Percentiles rank a stretch among this genome's conserved stretches.
Conservation (phyloP, 2,329 filamentous ascomycete genomes). For the Stachybotrys chartarum region DNA sequence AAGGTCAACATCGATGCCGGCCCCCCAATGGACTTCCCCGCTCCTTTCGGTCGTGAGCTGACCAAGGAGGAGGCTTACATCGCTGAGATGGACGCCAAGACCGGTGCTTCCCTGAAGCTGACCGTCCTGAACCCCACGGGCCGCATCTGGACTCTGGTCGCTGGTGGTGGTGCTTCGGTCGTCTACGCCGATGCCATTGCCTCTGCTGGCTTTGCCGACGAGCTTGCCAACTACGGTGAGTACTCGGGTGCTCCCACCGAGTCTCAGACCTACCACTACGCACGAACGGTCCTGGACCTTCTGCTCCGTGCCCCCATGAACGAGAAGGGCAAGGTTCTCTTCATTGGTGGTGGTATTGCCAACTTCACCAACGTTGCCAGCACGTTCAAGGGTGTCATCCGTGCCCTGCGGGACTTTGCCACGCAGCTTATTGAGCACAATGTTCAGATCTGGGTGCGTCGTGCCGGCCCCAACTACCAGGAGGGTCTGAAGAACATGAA, state of each 20-base stretch:
- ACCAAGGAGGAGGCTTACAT: conserved; percentile 99
- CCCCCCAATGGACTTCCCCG: conserved; percentile 97
- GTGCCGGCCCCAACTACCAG: conserved; percentile 93
- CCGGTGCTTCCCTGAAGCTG: conserved; percentile 95
- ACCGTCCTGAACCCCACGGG: conserved; percentile 89
- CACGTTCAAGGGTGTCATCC: conserved; percentile 99
- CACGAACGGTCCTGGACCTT: conserved; percentile 90
- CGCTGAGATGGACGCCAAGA: conserved; percentile 97
- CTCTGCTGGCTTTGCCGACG: conserved; percentile 86
- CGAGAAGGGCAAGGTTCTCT: conserved; percentile 94
- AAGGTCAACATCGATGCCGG: conserved; percentile 94
- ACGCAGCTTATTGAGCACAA: conserved; percentile 89
- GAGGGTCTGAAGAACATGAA: conserved; percentile 99
- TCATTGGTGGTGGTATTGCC: conserved; percentile 99
- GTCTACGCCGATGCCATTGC: conserved; percentile 99
- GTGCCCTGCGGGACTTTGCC: conserved; percentile 85
- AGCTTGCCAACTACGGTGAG: conserved; percentile 99
- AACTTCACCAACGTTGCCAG: conserved; percentile 99
- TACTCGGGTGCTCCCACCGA: conserved; percentile 98
- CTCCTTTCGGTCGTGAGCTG: conserved; percentile 96
- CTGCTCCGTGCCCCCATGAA: conserved; percentile 86
- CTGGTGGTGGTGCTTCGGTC: conserved; percentile 98
- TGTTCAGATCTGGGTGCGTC: conserved; percentile 91
- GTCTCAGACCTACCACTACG: conserved; percentile 99
- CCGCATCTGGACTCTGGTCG: conserved; percentile 96